phyloP scores from a whole-genome alignment of 2,329 filamentous ascomycete species.

The Boeremia exigua region DNA sequence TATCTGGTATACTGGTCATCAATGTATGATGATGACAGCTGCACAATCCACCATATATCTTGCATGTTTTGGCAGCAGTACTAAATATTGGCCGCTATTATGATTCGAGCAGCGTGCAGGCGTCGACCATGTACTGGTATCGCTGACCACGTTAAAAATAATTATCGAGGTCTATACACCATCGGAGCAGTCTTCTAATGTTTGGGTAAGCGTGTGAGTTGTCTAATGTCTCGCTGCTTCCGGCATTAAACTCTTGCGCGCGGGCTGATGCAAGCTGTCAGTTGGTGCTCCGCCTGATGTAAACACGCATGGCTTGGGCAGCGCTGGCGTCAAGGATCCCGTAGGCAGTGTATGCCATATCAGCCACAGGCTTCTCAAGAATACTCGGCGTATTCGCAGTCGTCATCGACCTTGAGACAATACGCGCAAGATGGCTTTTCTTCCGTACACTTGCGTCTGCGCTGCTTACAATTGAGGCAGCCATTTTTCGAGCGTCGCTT shows the following conservation, averaged over 20 bases:
- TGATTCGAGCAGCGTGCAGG: background rate
- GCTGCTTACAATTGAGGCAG: constrained; percentile 37
- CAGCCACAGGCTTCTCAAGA: constrained; percentile 8
- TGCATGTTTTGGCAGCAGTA: no score
- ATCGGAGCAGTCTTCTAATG: background rate
- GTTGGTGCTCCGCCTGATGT: background rate
- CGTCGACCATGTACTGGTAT: background rate
- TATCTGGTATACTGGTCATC: no score
- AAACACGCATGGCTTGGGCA: background rate
- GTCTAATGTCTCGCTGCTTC: background rate
- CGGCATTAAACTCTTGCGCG: background rate
- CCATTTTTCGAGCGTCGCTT: constrained; percentile 40
- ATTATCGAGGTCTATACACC: background rate
- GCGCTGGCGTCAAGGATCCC: background rate
- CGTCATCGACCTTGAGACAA: constrained; percentile 37
- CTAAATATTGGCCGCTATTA: no score
- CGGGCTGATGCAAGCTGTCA: background rate
- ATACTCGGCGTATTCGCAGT: constrained; percentile 35
- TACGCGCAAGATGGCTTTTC: constrained; percentile 38
- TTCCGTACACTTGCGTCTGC: constrained; percentile 42
- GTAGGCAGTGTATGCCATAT: background rate
- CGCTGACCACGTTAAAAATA: background rate
- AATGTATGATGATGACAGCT: no score
- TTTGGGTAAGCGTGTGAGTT: background rate
- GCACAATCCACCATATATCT: no score